A percentile compares a stretch with the other conserved stretches of the same genome.
phyloP scores from a whole-genome alignment of 345 rosid species.

The Odontarrhena argentea region DNA sequence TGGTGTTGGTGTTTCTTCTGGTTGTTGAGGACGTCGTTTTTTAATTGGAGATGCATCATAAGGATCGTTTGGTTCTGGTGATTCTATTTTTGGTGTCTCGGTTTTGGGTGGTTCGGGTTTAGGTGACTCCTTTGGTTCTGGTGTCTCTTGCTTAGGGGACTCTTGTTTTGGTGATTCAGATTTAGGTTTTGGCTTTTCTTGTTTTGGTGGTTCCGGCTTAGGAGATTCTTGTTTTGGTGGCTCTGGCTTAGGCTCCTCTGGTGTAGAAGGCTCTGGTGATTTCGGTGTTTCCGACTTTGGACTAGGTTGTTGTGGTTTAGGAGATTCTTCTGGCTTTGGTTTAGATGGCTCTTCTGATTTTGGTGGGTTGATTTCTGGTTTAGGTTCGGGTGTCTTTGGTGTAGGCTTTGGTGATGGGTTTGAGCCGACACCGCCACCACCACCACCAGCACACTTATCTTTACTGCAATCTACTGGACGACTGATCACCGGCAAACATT shows the following conservation, averaged over 20 bases:
- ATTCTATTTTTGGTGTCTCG: slow-evolving; percentile 30
- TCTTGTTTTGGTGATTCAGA: slow-evolving; percentile 31
- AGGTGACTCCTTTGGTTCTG: slow-evolving; percentile 27
- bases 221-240: slow-evolving; percentile 24
- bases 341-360: slow-evolving; percentile 23
- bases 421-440: slow-evolving; percentile 31
- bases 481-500: slow-evolving; percentile 46
- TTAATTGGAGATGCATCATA: slow-evolving; percentile 30
- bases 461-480: slow-evolving; percentile 58
- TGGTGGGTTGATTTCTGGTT: slow-evolving; percentile 32
- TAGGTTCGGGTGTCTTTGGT: slow-evolving; percentile 33
- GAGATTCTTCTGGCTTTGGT: slow-evolving; percentile 31
- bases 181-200: slow-evolving; percentile 6
- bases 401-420: slow-evolving; percentile 40
- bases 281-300: slow-evolving; percentile 30
- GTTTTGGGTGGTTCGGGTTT: slow-evolving; percentile 26
- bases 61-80: slow-evolving; percentile 37
- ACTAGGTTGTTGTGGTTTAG: slow-evolving; percentile 27
- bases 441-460: slow-evolving; percentile 45
- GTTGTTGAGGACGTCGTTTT: slow-evolving; percentile 40
- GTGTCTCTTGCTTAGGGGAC: slow-evolving; percentile 13
- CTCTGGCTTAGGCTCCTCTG: slow-evolving; percentile 29
- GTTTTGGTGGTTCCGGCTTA: slow-evolving; percentile 15
- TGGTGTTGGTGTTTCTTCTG: slow-evolving; percentile 31
- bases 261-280: slow-evolving; percentile 34